Evolutionary conservation across 495 filamentous ascomycete genomes (phyloP).

Genomic region (Annulohypoxylon moriforme): DNA sequence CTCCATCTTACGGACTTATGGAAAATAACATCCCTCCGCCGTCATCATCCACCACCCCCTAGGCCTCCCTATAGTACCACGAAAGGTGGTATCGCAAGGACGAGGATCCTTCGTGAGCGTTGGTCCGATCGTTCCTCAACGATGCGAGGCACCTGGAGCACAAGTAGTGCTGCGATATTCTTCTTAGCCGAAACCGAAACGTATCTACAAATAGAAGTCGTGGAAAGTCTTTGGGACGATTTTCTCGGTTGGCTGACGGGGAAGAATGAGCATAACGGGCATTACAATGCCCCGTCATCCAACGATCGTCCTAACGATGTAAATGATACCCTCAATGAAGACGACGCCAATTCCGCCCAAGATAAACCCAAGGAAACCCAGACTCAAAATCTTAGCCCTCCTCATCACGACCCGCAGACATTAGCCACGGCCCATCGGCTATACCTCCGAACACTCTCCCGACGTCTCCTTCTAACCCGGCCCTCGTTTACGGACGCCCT

Average conservation of each 20-base stretch:
- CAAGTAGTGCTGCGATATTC: constrained; percentile 82
- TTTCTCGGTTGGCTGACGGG: constrained; percentile 64
- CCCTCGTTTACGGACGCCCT: constrained; percentile 74
- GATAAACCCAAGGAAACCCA: constrained; percentile 6
- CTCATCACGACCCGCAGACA: constrained; percentile 78
- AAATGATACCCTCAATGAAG: not conserved
- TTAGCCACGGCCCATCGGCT: constrained; percentile 80
- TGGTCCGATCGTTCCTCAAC: constrained; percentile 67
- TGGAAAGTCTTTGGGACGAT: constrained; percentile 80
- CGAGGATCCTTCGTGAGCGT: constrained; percentile 67
- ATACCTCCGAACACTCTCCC: constrained; percentile 74
- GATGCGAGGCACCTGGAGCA: constrained; percentile 88
- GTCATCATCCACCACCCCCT: constrained; percentile 77
- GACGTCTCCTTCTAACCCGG: constrained; percentile 77
- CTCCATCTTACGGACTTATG: constrained; percentile 83
- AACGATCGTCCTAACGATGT: not conserved
- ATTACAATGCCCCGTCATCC: constrained; percentile 20
- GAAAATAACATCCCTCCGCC: constrained; percentile 80
- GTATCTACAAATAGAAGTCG: constrained; percentile 91
- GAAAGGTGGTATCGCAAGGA: constrained; percentile 64
- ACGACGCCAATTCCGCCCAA: not conserved
- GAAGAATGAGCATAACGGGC: constrained; percentile 35
- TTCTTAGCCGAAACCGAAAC: constrained; percentile 85
- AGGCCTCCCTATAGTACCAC: constrained; percentile 71
- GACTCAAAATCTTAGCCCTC: constrained; percentile 10